Base-by-base conservation (phyloP, 768 basidiomycete species). In the Solioccasus polychromus region DNA sequence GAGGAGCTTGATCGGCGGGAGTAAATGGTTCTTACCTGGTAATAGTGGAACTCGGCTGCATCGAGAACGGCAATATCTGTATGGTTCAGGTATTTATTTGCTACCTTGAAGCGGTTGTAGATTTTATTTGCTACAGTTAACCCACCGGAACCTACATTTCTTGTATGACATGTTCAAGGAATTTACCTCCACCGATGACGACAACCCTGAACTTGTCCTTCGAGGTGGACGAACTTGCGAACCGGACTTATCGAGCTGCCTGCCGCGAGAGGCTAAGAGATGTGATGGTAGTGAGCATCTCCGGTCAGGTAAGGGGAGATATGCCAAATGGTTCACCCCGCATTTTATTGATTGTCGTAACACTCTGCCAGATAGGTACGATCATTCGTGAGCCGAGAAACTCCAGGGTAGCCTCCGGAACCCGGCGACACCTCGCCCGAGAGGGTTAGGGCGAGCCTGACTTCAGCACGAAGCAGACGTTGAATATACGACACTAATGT, bases 1-100 rank as follows among this genome's bases (percentile, higher is more conserved):
- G 10, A 35, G 57, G 31, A 50, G 43, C 37, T 32, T 40, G 14
- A 32, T 36, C 15, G 14, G 24, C 23, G n/a, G n/a, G n/a, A n/a
- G n/a, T n/a, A n/a, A n/a, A 30, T 22, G n/a, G 10, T n/a, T 47
- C 67, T 40, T 54, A 84, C 85, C 70, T 89, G 85, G 69, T 95
- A 97, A 64, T 90, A 80, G 67, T 97, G 94, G 39, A 79, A 78
- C 48, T 85, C 74, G 19, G 89, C 80, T 14, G 78, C 79, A 60
- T 98, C 95, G 26, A 96, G 68, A 44, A 98, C 85, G 6, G 81
- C 89, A 36, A 98, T 81, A 62, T 97, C 94, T 18, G 82, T 87
- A 17, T 73, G 64, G 32, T 74, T 78, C 29, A 96, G 63, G 22
- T 77, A 64, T 52, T 84, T 83, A 8, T 83, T 85, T 35, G 84